A percentile compares a stretch with the other conserved stretches of the same genome.
Evolutionary conservation across 106 monocot species (phyloP).

Genomic region (Dendrobium catenatum): DNA sequence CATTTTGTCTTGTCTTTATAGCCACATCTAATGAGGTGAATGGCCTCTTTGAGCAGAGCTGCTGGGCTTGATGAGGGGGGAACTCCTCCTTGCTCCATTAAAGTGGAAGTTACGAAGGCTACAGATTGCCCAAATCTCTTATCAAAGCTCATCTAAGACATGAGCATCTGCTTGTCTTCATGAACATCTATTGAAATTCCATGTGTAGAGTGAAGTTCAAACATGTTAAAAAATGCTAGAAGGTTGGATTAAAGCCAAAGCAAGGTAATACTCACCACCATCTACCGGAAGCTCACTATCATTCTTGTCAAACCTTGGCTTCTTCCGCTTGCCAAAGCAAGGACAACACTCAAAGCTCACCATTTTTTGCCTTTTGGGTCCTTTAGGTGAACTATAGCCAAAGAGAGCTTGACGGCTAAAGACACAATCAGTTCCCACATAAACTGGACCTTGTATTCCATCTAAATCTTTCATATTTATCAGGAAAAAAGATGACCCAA

Average conservation of each 20-base stretch:
- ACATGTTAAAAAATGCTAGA: not conserved
- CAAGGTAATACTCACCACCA: constrained; percentile 16
- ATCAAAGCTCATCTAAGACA: constrained; percentile 91
- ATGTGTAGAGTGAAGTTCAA: not conserved
- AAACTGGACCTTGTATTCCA: constrained; percentile 93
- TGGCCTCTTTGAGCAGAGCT: constrained; percentile 89
- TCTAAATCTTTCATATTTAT: constrained; percentile 98
- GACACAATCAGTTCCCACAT: constrained; percentile 93
- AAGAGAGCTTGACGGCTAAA: constrained; percentile 81
- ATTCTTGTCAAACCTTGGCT: constrained; percentile 37
- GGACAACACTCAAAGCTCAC: constrained; percentile 89
- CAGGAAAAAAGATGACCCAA: constrained; percentile 17
- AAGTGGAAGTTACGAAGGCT: constrained; percentile 85
- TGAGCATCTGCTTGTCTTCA: constrained; percentile 62
- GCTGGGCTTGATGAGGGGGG: constrained; percentile 87
- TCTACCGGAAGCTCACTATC: constrained; percentile 16
- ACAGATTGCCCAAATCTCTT: constrained; percentile 87
- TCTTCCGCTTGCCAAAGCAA: constrained; percentile 72
- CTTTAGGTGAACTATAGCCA: constrained; percentile 82
- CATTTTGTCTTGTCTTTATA: constrained; percentile 95
- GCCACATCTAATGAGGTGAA: constrained; percentile 94
- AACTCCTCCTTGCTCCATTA: constrained; percentile 93
- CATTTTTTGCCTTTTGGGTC: constrained; percentile 81
- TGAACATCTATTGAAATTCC: constrained; percentile 28
- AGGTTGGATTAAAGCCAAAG: not conserved